Evolutionary conservation across 225 moss, liverwort and hornwort species (phyloP).

Genomic region (Physcomitrium patens): DNA sequence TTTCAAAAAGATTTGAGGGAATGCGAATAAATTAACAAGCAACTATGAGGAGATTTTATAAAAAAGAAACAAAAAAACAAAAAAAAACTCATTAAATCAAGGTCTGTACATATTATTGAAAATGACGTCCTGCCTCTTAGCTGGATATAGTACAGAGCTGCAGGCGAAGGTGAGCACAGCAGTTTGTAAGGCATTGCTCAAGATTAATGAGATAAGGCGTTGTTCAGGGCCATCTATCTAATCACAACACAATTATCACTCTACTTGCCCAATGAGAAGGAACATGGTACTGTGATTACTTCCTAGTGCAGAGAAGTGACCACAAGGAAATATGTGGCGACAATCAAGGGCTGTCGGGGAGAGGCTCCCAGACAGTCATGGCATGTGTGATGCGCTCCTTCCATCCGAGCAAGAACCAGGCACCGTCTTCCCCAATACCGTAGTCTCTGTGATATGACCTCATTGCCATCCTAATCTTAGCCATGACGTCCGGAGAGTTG

Average conservation of each 20-base stretch:
- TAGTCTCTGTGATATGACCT: slow-evolving; percentile 51
- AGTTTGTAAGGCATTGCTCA: slow-evolving; percentile 5
- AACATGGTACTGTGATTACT: background rate
- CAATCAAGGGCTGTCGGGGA: background rate
- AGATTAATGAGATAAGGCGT: background rate
- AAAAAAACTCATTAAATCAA: slow-evolving; percentile 28
- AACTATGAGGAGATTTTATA: no score
- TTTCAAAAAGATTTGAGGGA: background rate
- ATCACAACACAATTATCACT: slow-evolving; percentile 15
- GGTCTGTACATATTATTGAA: slow-evolving; percentile 35
- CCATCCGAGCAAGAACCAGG: slow-evolving; percentile 33
- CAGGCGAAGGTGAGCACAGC: background rate
- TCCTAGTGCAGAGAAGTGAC: no score
- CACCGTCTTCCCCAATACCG: slow-evolving; percentile 53
- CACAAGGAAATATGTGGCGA: no score
- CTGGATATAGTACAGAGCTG: slow-evolving; percentile 35
- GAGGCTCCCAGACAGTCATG: slow-evolving; percentile 32
- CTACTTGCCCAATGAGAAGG: slow-evolving; percentile 1
- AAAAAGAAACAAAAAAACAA: background rate
- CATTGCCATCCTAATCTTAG: slow-evolving; percentile 34
- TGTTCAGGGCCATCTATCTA: slow-evolving; percentile 29
- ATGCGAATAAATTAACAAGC: no score
- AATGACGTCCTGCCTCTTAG: slow-evolving; percentile 25
- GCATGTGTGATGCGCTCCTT: slow-evolving; percentile 13
- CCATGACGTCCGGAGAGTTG: slow-evolving; percentile 23